Evolutionary conservation across 176 grass and related monocot species (phyloP).

Genomic region (Zea luxurians): DNA sequence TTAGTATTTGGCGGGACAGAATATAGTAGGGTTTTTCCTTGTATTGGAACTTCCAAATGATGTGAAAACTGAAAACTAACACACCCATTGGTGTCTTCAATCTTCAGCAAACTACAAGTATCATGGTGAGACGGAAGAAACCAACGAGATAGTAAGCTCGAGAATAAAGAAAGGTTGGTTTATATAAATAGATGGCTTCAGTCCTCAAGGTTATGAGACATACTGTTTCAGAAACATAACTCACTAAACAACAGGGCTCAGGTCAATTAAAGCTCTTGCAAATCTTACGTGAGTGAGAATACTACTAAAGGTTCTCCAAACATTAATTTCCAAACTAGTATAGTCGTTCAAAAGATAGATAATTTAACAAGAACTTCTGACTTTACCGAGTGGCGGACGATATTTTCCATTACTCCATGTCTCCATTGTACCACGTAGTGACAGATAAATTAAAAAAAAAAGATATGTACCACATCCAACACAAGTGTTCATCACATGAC

Average conservation of each 20-base stretch:
- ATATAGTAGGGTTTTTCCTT: conserved; percentile 8
- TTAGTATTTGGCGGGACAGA: conserved; percentile 6
- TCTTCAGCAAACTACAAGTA: not conserved
- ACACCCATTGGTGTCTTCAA: not conserved
- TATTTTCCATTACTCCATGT: not conserved
- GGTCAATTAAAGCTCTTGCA: conserved; percentile 1
- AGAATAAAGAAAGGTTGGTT: not conserved
- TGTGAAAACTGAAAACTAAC: not conserved
- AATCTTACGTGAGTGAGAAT: conserved; percentile 4
- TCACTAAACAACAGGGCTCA: conserved; percentile 1
- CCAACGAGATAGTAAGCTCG: not conserved
- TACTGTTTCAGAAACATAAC: conserved; percentile 13
- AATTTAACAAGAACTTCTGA: not conserved
- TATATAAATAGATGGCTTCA: not conserved
- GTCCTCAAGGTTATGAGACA: conserved; percentile 3
- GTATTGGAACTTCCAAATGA: conserved; percentile 9
- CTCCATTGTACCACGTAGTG: not conserved
- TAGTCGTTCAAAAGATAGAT: conserved; percentile 14
- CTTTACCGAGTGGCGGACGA: not conserved
- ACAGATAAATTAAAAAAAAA: not conserved
- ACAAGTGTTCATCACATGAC: not conserved
- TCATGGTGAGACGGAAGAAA: not conserved
- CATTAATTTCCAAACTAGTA: conserved; percentile 21
- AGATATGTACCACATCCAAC: not conserved
- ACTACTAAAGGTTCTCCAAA: conserved; percentile 16